Evolutionary conservation across 495 filamentous ascomycete species (phyloP), one percentile per base, ranked within the genome.

Genomic region (Cudoniella acicularis): DNA sequence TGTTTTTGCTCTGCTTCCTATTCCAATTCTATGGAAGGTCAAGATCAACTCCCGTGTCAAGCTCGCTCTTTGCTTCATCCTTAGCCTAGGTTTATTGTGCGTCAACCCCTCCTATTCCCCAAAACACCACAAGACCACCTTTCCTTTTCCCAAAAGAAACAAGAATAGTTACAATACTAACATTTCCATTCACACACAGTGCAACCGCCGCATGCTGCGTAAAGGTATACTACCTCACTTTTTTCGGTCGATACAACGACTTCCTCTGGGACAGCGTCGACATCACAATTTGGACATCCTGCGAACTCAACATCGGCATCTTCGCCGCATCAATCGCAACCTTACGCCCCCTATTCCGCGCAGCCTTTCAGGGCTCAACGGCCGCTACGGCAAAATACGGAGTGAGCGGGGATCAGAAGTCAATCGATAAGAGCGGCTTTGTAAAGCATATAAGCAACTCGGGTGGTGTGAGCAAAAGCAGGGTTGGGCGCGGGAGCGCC

Each of bases 71-170:
- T 65, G 74, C 10, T 70, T 64, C 36, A 73, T 79, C 25, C 60
- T 82, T 3, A 65, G 69, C 6, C 63, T 80, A 1, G 77, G 78
- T 20, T 48, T 75, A 25, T 78, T 81, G 75, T 77, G 58, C 55
- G 71, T 56, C 13, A 43, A 3, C 10, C 17, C n/a, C 30, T 36
- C 30, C 30, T 13, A 36, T 36, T 13, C 30, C n/a, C n/a, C n/a
- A n/a, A n/a, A n/a, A n/a, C n/a, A n/a, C n/a, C n/a, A n/a, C n/a
- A n/a, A n/a, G n/a, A n/a, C n/a, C n/a, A n/a, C n/a, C n/a, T n/a
- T n/a, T n/a, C n/a, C n/a, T n/a, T n/a, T n/a, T n/a, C n/a, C n/a
- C n/a, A n/a, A n/a, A n/a, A n/a, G n/a, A n/a, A n/a, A n/a, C n/a
- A n/a, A n/a, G n/a, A n/a, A n/a, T n/a, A n/a, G n/a, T n/a, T n/a